These are phyloP conservation scores for Rhazya stricta DNA, from an alignment of 257 asterid species.

Conservation along the genomic window DNA sequence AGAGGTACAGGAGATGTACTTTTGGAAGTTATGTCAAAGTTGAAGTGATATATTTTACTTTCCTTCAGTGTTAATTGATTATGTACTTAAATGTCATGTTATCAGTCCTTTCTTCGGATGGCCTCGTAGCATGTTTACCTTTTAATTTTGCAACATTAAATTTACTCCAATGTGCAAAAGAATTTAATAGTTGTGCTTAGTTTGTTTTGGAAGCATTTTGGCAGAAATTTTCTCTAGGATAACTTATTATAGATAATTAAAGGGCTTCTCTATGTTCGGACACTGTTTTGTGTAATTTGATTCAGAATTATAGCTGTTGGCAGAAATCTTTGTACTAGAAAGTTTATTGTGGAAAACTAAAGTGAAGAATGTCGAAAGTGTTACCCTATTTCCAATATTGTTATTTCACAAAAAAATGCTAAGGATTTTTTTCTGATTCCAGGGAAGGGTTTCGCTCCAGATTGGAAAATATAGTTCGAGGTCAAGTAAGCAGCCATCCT, in stretches of 20 bases:
- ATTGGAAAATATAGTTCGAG: slow-evolving; percentile 65
- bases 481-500: slow-evolving; percentile 66
- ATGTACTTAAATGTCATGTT: background rate
- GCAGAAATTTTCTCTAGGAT: background rate
- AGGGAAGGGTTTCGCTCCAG: slow-evolving; percentile 92
- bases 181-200: background rate
- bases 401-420: slow-evolving; percentile 9
- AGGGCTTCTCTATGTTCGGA: background rate
- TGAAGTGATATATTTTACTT: background rate
- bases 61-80: background rate
- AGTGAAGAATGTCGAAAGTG: background rate
- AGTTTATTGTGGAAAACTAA: background rate
- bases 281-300: background rate
- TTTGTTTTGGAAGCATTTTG: background rate
- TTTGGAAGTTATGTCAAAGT: background rate
- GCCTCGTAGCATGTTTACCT: background rate
- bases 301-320: background rate
- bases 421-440: slow-evolving; percentile 26
- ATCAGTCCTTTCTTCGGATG: background rate
- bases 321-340: background rate
- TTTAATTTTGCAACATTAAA: background rate
- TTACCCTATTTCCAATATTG: background rate
- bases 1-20: background rate
- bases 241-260: too few species aligned
- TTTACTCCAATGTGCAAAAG: background rate